Conservation (phyloP, 2,329 filamentous ascomycete genomes). For the Blastomyces emzantsi region DNA sequence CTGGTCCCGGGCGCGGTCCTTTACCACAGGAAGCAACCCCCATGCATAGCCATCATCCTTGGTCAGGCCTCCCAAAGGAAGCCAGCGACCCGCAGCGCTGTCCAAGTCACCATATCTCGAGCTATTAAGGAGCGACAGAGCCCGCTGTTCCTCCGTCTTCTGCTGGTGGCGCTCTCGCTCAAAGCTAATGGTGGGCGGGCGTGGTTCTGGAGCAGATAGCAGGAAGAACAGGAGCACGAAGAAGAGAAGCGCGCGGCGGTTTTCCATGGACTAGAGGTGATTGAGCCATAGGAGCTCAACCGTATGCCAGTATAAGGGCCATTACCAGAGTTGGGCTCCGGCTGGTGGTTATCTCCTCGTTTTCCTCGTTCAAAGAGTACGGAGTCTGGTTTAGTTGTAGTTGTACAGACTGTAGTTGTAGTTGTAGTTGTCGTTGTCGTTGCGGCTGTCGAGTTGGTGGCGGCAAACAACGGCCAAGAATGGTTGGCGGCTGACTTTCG, state of each 20-base stretch:
- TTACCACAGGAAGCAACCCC: constrained; percentile 60
- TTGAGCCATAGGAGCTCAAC: constrained; percentile 15
- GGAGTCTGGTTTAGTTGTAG: background rate
- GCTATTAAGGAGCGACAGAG: constrained; percentile 42
- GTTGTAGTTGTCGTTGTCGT: too few species aligned
- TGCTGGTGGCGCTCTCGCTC: constrained; percentile 38
- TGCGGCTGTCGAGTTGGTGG: background rate
- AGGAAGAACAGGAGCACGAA: constrained; percentile 46
- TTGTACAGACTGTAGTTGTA: too few species aligned
- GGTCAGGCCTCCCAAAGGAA: constrained; percentile 71
- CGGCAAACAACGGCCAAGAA: background rate
- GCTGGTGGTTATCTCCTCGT: background rate
- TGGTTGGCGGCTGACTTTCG: background rate
- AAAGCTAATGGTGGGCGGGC: constrained; percentile 32
- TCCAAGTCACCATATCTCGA: constrained; percentile 47
- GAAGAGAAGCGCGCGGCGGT: constrained; percentile 41
- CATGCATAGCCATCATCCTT: constrained; percentile 67
- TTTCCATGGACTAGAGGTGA: constrained; percentile 35
- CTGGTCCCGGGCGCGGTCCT: constrained; percentile 54
- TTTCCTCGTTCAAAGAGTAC: background rate
- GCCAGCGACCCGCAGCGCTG: constrained; percentile 38
- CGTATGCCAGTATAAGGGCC: constrained; percentile 10
- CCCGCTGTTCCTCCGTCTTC: constrained; percentile 44
- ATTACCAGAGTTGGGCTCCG: constrained; percentile 11
- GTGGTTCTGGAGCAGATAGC: constrained; percentile 43